phyloP scores from a whole-genome alignment of 805 yeast genomes.

The Sugiyamaella qingdaonensis region DNA sequence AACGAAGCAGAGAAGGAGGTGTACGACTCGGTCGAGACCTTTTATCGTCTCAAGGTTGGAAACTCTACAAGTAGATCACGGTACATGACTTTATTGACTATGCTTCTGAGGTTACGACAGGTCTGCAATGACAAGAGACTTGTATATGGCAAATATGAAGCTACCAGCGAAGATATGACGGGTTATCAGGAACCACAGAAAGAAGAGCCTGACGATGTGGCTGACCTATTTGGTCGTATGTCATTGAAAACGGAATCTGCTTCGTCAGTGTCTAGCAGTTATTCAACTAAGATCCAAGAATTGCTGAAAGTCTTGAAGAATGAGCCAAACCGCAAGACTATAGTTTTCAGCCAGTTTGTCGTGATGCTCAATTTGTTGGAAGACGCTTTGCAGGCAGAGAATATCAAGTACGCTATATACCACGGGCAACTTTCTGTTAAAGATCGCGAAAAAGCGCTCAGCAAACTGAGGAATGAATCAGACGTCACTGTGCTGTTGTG shows the following conservation, averaged over 20 bases:
- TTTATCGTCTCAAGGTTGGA: no score
- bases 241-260: constrained; percentile 10
- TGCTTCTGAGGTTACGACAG: constrained; percentile 37
- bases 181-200: neutral
- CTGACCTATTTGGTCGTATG: constrained; percentile 26
- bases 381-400: constrained; percentile 29
- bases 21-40: neutral
- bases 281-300: constrained; percentile 34
- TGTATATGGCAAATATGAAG: constrained; percentile 5
- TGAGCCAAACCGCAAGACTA: constrained; percentile 39
- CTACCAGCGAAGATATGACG: constrained; percentile 19
- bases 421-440: constrained; percentile 35
- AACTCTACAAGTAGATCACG: neutral
- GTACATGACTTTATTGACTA: constrained; percentile 27
- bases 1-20: constrained; percentile 24
- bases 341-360: constrained; percentile 44
- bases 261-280: constrained; percentile 19
- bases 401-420: constrained; percentile 33
- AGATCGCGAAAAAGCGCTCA: constrained; percentile 32
- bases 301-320: constrained; percentile 34
- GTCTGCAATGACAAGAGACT: constrained; percentile 32
- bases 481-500: constrained; percentile 36
- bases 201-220: constrained; percentile 28
- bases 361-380: constrained; percentile 33
- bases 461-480: constrained; percentile 29